Evolutionary conservation across 805 yeast species (phyloP), one percentile per base, ranked within the genome.

Genomic region (Naumovozyma dairenensis): DNA sequence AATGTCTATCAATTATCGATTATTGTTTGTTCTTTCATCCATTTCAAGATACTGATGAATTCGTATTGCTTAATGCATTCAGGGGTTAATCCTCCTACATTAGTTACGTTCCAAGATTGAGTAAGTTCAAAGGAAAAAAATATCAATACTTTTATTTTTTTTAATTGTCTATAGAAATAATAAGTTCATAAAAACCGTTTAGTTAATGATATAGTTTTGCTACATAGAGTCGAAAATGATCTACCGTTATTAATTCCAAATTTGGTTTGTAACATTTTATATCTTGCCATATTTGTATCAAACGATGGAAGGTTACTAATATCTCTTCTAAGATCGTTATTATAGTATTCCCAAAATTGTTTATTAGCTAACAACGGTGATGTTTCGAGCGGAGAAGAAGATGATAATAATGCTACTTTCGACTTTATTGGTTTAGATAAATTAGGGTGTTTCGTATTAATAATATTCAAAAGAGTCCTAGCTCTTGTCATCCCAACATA

Each of bases 1-100:
- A 92, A 82, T 49, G 67, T 82, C 3, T 81, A 81, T 51, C 93
- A 82, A 49, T 55, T 77, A 4, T 56, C 76, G 48, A 86, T 82
- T 9, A 80, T 80, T 0, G 39, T 74, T 7, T 89, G 87, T 12
- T 80, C 92, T 0, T 62, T 61, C 36, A 76, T 76, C 39, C 94
- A 84, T 58, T 76, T 79, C 59, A 63, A 50, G 40, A 84, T 79
- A 1, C 62, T 83, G 24, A 49, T 71, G 6, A 66, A 66, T 10
- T 67, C 83, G 14, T 79, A 77, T 49, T 57, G 44, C 16, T 36
- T 49, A 30, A 42, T 51, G 43, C 51, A 52, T 31, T 36, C 46
- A 2, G 57, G 55, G 19, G 28, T 45, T 21, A 39, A 49, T 31
- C 43, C 42, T 13, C 48, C 55, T 18, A 42, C 42, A 5, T 25